phyloP scores from a whole-genome alignment of 2,329 filamentous ascomycete species.

The Berkeleyomyces rouxiae region DNA sequence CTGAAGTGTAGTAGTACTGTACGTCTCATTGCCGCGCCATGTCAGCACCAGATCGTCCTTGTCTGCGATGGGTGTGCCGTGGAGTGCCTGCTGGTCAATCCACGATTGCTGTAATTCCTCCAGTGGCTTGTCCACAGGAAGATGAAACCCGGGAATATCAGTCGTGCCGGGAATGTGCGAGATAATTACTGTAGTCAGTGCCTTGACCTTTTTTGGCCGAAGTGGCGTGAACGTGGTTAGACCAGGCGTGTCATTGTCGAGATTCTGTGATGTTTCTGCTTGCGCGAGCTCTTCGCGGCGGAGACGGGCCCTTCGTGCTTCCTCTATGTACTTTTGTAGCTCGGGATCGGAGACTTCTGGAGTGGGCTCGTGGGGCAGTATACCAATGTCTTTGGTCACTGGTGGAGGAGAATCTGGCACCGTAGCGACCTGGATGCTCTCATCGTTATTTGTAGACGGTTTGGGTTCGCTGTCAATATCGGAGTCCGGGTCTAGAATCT shows the following conservation, averaged over 20 bases:
- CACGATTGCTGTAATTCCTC: conserved; percentile 46
- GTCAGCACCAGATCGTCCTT: conserved; percentile 53
- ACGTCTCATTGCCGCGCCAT: conserved; percentile 58
- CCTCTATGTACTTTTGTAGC: conserved; percentile 29
- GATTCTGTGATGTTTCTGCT: neutral
- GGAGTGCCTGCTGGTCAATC: conserved; percentile 43
- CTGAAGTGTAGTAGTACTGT: conserved; percentile 55
- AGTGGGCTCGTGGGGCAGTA: neutral
- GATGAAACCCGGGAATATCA: conserved; percentile 1
- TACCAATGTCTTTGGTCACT: neutral
- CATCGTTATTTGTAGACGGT: neutral
- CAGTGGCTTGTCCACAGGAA: neutral
- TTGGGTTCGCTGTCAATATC: neutral
- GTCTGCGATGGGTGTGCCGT: conserved; percentile 25
- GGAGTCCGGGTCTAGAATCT: neutral
- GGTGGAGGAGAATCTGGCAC: neutral
- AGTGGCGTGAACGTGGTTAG: neutral
- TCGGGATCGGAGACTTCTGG: conserved; percentile 24
- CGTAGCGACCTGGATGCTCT: conserved; percentile 7
- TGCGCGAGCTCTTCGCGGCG: neutral
- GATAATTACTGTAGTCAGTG: conserved; percentile 16
- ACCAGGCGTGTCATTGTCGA: neutral
- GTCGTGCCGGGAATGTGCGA: conserved; percentile 44
- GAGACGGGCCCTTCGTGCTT: conserved; percentile 21
- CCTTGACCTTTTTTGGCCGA: neutral